Evolutionary conservation across 2,329 filamentous ascomycete species (phyloP), one percentile per base, ranked within the genome.

Genomic region (Diplodia sapinea): DNA sequence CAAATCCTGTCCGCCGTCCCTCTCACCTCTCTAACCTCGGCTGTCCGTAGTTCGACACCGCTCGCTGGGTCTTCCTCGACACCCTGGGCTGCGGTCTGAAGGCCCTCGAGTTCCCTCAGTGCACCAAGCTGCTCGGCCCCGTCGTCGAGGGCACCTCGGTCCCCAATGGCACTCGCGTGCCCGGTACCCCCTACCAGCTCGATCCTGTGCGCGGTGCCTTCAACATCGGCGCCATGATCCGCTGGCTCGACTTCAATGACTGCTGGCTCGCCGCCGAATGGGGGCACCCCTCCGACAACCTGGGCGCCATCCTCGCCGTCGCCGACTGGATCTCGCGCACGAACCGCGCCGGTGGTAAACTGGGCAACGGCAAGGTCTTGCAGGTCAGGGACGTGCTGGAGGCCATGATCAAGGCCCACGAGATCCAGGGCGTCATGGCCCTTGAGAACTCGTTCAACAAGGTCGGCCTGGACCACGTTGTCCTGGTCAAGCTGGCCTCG

Each of bases 161-260:
- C 66, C 94, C 95, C 78, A 94, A 97, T 78, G 95, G 95, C 72
- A 90, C 93, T 75, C 92, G 89, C 78, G 92, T 99, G 54, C 92
- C 92, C 50, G 95, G 95, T 72, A 98, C 95, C 38, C 88, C 91
- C 73, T 98, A 94, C 84, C 90, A 96, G 82, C 89, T 99, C 73
- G 95, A 98, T 79, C 95, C 95, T 49, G 89, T 98, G 78, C 94
- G 94, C 75, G 95, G 91, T 70, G 95, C 95, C 71, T 98, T 99
- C 88, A 98, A 98, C 86, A 98, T 99, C 75, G 95, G 95, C 75
- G 91, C 95, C 76, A 96, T 97, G 90, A 97, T 99, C 83, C 88
- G 95, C 78, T 99, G 95, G 95, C 88, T 99, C 76, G 95, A 99
- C 84, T 99, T 98, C 88, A 99, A 99, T 81, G 95, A 99, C 87